Percentiles rank a stretch among this genome's conserved stretches.
Evolutionary conservation across 768 basidiomycete species (phyloP).

Genomic region (Boletus vermiculosoides): DNA sequence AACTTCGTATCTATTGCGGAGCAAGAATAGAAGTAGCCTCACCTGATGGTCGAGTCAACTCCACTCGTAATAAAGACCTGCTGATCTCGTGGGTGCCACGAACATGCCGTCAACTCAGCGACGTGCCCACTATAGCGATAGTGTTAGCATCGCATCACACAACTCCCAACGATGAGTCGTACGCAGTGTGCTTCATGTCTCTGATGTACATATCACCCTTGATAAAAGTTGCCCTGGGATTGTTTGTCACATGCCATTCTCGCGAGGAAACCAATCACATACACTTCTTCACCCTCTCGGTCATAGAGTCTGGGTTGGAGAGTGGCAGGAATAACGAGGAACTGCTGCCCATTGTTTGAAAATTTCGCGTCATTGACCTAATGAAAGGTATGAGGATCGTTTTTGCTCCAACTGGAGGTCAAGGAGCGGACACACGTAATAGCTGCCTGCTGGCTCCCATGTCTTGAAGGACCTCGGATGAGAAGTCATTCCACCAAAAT

Average conservation of each 20-base stretch:
- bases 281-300: constrained; percentile 92
- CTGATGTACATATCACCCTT: constrained; percentile 99
- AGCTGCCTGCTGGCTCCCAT: constrained; percentile 93
- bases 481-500: constrained; percentile 96
- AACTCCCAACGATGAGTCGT: constrained; percentile 34
- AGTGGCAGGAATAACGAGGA: constrained; percentile 87
- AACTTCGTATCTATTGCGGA: constrained; percentile 2
- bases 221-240: constrained; percentile 68
- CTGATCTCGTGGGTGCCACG: constrained; percentile 89
- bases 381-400: neutral
- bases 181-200: constrained; percentile 99
- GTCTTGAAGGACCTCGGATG: constrained; percentile 92
- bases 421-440: constrained; percentile 58
- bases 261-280: constrained; percentile 35
- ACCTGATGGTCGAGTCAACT: constrained; percentile 96
- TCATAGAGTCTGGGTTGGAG: constrained; percentile 86
- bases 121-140: constrained; percentile 77
- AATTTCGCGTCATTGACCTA: constrained; percentile 92
- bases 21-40: constrained; percentile 17
- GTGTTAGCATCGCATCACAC: constrained; percentile 6
- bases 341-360: constrained; percentile 81
- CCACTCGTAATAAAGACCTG: constrained; percentile 88
- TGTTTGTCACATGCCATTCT: constrained; percentile 46
- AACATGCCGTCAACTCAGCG: constrained; percentile 82
- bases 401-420: neutral